A percentile compares a stretch with the other conserved stretches of the same genome.
phyloP scores from a whole-genome alignment of 495 filamentous ascomycete genomes.

The Aspergillus indologenus region DNA sequence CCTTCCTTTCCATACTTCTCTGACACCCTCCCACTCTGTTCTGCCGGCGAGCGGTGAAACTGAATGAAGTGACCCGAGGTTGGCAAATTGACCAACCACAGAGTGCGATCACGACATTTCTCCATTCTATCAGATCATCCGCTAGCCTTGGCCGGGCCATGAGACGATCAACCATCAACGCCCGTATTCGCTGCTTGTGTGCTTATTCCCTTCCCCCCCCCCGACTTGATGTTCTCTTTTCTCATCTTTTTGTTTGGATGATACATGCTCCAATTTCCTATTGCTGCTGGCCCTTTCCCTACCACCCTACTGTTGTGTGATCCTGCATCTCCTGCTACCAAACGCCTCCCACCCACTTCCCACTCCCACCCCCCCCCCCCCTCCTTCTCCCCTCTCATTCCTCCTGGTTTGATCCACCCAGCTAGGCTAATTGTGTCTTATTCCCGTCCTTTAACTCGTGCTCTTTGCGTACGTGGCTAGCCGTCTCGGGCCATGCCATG shows the following conservation, averaged over 20 bases:
- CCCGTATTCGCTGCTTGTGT: conserved; percentile 17
- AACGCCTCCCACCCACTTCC: conserved; percentile 1
- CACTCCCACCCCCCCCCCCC: conserved; percentile 4
- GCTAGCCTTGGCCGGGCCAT: conserved; percentile 26
- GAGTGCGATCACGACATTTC: conserved; percentile 49
- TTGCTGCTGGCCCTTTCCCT: conserved; percentile 10
- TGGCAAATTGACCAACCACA: conserved; percentile 29
- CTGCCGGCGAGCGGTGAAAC: conserved; percentile 25
- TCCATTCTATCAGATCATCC: conserved; percentile 51
- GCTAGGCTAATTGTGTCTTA: conserved; percentile 5
- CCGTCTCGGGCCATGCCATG: conserved; percentile 30
- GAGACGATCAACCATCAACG: conserved; percentile 23
- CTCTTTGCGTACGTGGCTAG: conserved; percentile 28
- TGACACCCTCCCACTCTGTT: background rate
- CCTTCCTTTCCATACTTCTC: background rate
- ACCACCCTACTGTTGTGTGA: background rate
- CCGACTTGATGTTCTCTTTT: conserved; percentile 12
- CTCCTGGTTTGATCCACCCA: conserved; percentile 8
- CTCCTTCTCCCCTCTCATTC: conserved; percentile 6
- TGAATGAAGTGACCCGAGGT: conserved; percentile 7
- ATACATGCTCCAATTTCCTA: conserved; percentile 9
- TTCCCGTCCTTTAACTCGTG: background rate
- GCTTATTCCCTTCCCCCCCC: conserved; percentile 13
- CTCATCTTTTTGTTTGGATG: conserved; percentile 11
- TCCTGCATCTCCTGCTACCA: background rate